Evolutionary conservation across 2,329 filamentous ascomycete genomes (phyloP).

Genomic region (Chrysosporium queenslandicum): DNA sequence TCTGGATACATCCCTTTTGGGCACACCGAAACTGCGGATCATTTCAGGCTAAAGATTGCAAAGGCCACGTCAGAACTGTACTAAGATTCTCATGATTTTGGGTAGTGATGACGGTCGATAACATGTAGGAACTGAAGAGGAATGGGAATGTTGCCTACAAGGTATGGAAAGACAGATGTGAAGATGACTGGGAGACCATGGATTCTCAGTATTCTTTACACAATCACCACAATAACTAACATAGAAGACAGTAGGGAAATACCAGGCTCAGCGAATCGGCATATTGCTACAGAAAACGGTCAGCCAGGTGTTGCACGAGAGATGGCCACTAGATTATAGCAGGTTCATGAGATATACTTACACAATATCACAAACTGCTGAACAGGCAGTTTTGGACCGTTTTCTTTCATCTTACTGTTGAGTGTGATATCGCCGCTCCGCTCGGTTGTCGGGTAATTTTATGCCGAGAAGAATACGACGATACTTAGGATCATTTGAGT

Average conservation of each 20-base stretch:
- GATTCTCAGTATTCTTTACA: constrained; percentile 13
- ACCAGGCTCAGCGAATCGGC: constrained; percentile 64
- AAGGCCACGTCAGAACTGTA: constrained; percentile 26
- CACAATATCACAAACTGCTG: constrained; percentile 70
- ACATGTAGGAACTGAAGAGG: not conserved
- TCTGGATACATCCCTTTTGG: constrained; percentile 58
- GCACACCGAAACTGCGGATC: constrained; percentile 67
- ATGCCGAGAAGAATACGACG: not conserved
- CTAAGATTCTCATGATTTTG: constrained; percentile 2
- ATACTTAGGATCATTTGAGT: not conserved
- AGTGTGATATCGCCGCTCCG: not conserved
- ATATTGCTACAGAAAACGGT: constrained; percentile 49
- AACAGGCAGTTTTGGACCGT: constrained; percentile 53
- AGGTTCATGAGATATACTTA: constrained; percentile 35
- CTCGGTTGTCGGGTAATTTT: not conserved
- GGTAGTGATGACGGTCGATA: constrained; percentile 7
- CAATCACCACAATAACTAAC: not conserved
- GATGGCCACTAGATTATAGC: too few species aligned
- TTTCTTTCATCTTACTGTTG: not conserved
- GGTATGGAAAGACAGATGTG: constrained; percentile 58
- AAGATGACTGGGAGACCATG: constrained; percentile 39
- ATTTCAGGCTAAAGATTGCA: constrained; percentile 54
- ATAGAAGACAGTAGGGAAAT: constrained; percentile 14
- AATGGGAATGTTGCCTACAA: constrained; percentile 28
- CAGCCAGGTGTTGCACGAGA: not conserved